Evolutionary conservation across 148 eudicot species (phyloP), one percentile per base, ranked within the genome.

Genomic region (Cornus florida): DNA sequence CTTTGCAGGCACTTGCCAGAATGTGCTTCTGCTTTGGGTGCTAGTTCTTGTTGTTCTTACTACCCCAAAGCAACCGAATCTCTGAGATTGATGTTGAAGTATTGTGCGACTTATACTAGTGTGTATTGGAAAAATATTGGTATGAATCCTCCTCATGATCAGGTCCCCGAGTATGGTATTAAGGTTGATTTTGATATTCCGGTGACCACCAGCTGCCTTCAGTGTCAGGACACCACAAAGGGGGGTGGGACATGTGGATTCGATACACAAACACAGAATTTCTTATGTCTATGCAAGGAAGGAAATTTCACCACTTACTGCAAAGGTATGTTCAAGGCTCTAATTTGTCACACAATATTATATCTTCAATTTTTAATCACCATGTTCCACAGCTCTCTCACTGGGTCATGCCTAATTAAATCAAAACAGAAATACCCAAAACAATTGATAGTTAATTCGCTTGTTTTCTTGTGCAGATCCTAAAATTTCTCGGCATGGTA

Each of bases 211-310:
- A 76, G 83, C 5, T 96, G 98, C 69, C 89, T 96, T 11, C 85
- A 81, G 80, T 96, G 99, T 71, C 91, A 93, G 79, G 99, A 96
- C 83, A 73, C 78, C 10, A 77, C 80, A 9, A 92, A 91, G 78
- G 97, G 98, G 9, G 97, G 93, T 2, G 99, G 98, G 3, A 86
- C 76, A 16, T 96, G 99, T 75, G 99, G 99, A 69, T 96, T 92
- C 77, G 92, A 93, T 64, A 82, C 90, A 0, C 16, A 77, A 33
- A 86, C 85, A 7, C 92, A 87, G 72, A 87, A 84, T 17, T 96
- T 96, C 71, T 74, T 88, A 81, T 96, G 99, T 84, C 81, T 96
- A 73, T 96, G 99, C 78, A 87, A 89, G 31, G 75, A 86, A 50
- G 87, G 91, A 77, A 96, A 96, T 79, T 86, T 82, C 48, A 93